Evolutionary conservation across 371 early-diverging fungal species (phyloP).

Genomic region (Actinomucor elegans): DNA sequence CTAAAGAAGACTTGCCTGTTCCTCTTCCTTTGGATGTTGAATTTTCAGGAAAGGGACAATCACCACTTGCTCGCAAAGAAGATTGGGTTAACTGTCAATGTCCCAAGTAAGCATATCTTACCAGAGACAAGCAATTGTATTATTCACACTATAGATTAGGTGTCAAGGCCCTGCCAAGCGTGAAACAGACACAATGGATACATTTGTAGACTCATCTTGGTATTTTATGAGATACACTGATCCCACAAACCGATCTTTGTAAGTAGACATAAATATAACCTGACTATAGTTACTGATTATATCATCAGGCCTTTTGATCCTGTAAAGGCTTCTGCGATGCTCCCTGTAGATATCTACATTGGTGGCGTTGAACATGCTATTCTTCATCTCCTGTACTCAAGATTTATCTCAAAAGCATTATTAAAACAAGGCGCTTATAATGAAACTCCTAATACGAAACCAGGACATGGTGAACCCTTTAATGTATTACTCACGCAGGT

Average conservation of each 20-base stretch:
- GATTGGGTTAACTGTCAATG: slow-evolving; percentile 71
- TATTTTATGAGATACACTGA: slow-evolving; percentile 89
- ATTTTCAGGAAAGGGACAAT: slow-evolving; percentile 72
- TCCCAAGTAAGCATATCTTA: slow-evolving; percentile 61
- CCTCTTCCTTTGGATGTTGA: slow-evolving; percentile 65
- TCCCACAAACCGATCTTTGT: slow-evolving; percentile 61
- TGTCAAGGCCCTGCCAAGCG: slow-evolving; percentile 74
- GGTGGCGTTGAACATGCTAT: slow-evolving; percentile 96
- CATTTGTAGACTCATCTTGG: slow-evolving; percentile 96
- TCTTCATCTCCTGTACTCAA: slow-evolving; percentile 90
- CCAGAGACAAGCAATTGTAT: too few relatives aligned
- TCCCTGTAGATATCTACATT: slow-evolving; percentile 93
- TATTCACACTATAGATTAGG: slow-evolving; percentile 20
- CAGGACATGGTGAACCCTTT: slow-evolving; percentile 83
- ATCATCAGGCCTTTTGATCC: slow-evolving; percentile 59
- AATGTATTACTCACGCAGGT: slow-evolving; percentile 80
- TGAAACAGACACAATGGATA: slow-evolving; percentile 95
- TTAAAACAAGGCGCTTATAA: slow-evolving; percentile 52
- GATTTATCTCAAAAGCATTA: slow-evolving; percentile 88
- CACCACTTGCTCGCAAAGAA: slow-evolving; percentile 61
- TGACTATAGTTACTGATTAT: background rate
- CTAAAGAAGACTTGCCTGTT: slow-evolving; percentile 81
- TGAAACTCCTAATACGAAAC: slow-evolving; percentile 34
- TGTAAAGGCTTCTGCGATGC: slow-evolving; percentile 50
- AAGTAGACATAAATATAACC: slow-evolving; percentile 6